Percentiles rank a stretch among this genome's conserved stretches.
Evolutionary conservation across 352 stramenopile species (phyloP).

Genomic region (Nothophytophthora sp.): DNA sequence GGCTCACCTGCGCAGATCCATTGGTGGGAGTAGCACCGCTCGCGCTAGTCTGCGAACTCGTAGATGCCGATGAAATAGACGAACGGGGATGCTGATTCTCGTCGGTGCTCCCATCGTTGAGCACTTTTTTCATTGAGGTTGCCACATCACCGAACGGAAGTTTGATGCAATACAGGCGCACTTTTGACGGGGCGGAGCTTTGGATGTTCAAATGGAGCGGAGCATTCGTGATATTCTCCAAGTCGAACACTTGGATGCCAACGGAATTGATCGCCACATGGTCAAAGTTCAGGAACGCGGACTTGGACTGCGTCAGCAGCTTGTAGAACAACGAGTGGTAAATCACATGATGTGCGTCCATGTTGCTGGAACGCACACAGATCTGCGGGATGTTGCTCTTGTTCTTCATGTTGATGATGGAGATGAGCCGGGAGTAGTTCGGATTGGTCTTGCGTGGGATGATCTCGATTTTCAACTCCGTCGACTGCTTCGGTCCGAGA

Average conservation of each 20-base stretch:
- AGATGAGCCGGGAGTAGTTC: constrained; percentile 89
- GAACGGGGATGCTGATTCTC: constrained; percentile 9
- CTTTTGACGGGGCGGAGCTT: constrained; percentile 68
- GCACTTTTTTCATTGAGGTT: constrained; percentile 13
- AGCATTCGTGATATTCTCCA: constrained; percentile 89
- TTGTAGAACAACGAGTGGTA: constrained; percentile 93
- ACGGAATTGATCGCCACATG: constrained; percentile 84
- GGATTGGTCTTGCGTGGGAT: constrained; percentile 89
- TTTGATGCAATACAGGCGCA: constrained; percentile 77
- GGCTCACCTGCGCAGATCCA: constrained; percentile 19
- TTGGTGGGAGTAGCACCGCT: constrained; percentile 22
- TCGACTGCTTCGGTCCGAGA: constrained; percentile 84
- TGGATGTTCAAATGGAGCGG: constrained; percentile 79
- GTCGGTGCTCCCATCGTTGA: constrained; percentile 10
- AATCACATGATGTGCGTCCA: constrained; percentile 91
- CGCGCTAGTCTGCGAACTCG: constrained; percentile 24
- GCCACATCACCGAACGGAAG: constrained; percentile 34
- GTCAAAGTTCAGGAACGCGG: constrained; percentile 89
- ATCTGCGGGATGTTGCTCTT: constrained; percentile 86
- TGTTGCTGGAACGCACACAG: constrained; percentile 89
- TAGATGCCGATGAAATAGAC: constrained; percentile 19
- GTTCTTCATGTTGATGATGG: constrained; percentile 88
- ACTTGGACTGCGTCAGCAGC: constrained; percentile 80
- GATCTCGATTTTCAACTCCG: constrained; percentile 89
- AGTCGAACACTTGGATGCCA: constrained; percentile 86